A percentile compares a stretch with the other conserved stretches of the same genome.
Evolutionary conservation across 306 rosid species (phyloP).

Genomic region (Carpinus fangiana): DNA sequence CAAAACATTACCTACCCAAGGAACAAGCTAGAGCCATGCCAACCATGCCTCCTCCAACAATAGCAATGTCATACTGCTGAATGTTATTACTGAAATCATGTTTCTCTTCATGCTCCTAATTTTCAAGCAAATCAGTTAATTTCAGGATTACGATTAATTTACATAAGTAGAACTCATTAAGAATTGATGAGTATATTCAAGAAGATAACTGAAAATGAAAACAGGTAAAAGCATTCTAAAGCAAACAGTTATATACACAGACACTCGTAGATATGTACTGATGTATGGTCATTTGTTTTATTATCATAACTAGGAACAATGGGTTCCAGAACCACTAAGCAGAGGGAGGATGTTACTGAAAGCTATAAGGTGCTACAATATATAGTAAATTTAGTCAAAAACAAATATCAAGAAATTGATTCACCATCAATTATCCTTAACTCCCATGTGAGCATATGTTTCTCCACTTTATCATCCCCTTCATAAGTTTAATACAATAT

Average conservation of each 20-base stretch:
- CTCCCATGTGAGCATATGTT: neutral
- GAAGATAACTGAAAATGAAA: neutral
- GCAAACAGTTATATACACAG: neutral
- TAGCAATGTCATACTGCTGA: slow-evolving; percentile 78
- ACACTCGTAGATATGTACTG: neutral
- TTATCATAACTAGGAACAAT: neutral
- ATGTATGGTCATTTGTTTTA: too few species aligned
- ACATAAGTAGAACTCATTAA: neutral
- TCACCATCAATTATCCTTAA: neutral
- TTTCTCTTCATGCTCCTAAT: slow-evolving; percentile 54
- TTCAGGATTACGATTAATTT: neutral
- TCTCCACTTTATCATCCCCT: neutral
- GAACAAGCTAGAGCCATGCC: slow-evolving; percentile 93
- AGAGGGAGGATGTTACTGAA: neutral
- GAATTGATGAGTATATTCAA: neutral
- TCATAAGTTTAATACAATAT: neutral
- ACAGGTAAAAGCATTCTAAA: neutral
- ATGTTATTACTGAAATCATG: slow-evolving; percentile 28
- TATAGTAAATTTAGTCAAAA: neutral
- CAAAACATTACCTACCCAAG: slow-evolving; percentile 66
- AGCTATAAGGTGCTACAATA: neutral
- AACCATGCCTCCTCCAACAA: slow-evolving; percentile 98
- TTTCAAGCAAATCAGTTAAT: slow-evolving; percentile 26
- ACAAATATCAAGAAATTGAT: neutral
- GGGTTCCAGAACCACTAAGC: neutral